A percentile compares a stretch with the other conserved stretches of the same genome.
These are phyloP conservation scores for Penicillium paxilli DNA, from an alignment of 495 filamentous ascomycete genomes.

Conservation along the genomic window DNA sequence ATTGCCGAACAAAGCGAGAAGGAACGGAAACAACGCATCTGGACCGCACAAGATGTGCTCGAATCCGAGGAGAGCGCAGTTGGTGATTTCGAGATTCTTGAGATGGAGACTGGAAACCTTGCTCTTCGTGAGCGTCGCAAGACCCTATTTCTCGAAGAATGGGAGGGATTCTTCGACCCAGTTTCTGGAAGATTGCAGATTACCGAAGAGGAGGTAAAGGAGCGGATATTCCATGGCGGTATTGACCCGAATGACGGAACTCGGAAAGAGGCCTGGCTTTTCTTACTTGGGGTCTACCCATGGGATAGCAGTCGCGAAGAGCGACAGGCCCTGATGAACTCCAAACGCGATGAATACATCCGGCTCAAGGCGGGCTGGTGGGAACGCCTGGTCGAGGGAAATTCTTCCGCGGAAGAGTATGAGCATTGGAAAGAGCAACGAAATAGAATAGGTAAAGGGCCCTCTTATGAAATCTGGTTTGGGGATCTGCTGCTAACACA, in stretches of 20 bases:
- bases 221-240: slow-evolving; percentile 93
- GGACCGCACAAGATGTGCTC: slow-evolving; percentile 88
- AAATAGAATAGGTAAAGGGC: slow-evolving; percentile 72
- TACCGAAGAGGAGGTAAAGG: slow-evolving; percentile 89
- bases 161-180: slow-evolving; percentile 81
- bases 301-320: slow-evolving; percentile 88
- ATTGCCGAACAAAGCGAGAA: slow-evolving; percentile 94
- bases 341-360: slow-evolving; percentile 89
- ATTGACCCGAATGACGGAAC: slow-evolving; percentile 87
- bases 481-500: neutral
- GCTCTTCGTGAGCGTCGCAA: slow-evolving; percentile 72
- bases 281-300: slow-evolving; percentile 84
- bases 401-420: slow-evolving; percentile 69
- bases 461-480: neutral
- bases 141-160: slow-evolving; percentile 77
- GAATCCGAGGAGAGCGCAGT: slow-evolving; percentile 93
- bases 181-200: slow-evolving; percentile 70
- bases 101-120: slow-evolving; percentile 71
- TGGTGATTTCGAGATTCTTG: slow-evolving; percentile 92
- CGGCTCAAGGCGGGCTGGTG: slow-evolving; percentile 94
- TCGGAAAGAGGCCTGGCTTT: slow-evolving; percentile 95
- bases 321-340: slow-evolving; percentile 75
- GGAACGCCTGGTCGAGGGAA: slow-evolving; percentile 85
- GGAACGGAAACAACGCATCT: slow-evolving; percentile 81
- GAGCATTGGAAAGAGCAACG: slow-evolving; percentile 98